Base-by-base conservation (phyloP, 1,284 basidiomycete species). In the Bondarzewia mesenterica region DNA sequence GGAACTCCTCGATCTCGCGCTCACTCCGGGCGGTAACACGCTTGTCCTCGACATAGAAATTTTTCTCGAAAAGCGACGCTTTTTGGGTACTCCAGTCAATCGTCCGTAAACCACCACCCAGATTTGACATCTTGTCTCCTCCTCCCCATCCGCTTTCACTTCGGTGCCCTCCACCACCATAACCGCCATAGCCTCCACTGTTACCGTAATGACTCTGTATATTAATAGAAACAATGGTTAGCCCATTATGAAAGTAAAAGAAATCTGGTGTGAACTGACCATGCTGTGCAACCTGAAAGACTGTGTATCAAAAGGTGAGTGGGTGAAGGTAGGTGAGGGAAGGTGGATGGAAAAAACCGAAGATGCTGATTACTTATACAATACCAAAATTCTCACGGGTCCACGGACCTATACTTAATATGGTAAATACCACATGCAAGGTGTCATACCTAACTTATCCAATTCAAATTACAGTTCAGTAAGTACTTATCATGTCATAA, bases 41-140 rank as follows among this genome's bases (percentile, higher is more conserved):
- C 60, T 88, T 85, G 69, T 99, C 92, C 68, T 99, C 93, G 51
- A 85, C 73, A 69, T 99, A 99, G 63, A 99, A 99, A 77, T 97
- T 97, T 72, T 94, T 94, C 69, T 93, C 91, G 53, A 94, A 94
- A 58, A 79, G 84, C 62, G 85, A 77, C 50, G 97, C 74, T 54
- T 84, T 81, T 50, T 78, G 74, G 41, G 70, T 69, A 44, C 69
- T 60, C 95, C 95, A 99, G 72, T 98, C 90, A 55, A 96, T 85
- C 52, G 75, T 77, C 55, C 82, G 82, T 46, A 99, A 78, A 47
- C 86, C 80, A 48, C 85, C 82, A 41, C 96, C 95, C 43, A 99
- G 81, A 64, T 75, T 78, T 57, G 75, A 71, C 89, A 94, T 93
- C 59, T 77, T 82, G 72, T 93, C 90, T 50, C 84, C 81, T 56